A percentile compares a stretch with the other conserved stretches of the same genome.
Evolutionary conservation across 441 rosid species (phyloP).

Genomic region (Adansonia grandidieri): DNA sequence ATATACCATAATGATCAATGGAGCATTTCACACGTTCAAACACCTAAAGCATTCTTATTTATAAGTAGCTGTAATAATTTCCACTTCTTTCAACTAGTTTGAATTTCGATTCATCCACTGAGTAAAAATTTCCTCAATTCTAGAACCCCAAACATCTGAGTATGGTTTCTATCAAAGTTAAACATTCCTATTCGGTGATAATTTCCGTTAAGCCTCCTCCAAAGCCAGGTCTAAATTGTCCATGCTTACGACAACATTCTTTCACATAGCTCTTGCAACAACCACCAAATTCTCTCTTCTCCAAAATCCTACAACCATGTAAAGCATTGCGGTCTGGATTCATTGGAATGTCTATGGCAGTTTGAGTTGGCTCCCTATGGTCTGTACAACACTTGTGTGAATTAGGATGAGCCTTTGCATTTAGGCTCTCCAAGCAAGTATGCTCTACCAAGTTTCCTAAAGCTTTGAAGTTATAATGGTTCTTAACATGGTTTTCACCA

Average conservation of each 20-base stretch:
- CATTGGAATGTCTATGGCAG: conserved; percentile 23
- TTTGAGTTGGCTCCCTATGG: conserved; percentile 7
- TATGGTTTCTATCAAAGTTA: conserved; percentile 1
- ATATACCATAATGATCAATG: background rate
- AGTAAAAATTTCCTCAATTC: conserved; percentile 7
- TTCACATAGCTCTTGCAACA: conserved; percentile 73
- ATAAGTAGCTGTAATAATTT: background rate
- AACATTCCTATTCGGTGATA: conserved; percentile 43
- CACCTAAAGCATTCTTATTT: background rate
- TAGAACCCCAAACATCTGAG: background rate
- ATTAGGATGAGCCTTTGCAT: conserved; percentile 16
- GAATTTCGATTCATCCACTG: conserved; percentile 7
- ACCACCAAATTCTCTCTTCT: conserved; percentile 49
- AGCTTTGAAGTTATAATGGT: conserved; percentile 10
- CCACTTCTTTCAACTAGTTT: background rate
- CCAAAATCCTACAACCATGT: conserved; percentile 46
- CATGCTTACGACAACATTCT: conserved; percentile 56
- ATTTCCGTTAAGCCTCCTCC: conserved; percentile 56
- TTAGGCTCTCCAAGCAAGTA: conserved; percentile 28
- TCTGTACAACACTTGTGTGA: conserved; percentile 24
- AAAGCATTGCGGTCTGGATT: background rate
- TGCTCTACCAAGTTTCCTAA: conserved; percentile 27
- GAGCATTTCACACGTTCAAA: background rate
- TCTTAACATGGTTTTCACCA: conserved; percentile 25
- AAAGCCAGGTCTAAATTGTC: conserved; percentile 43